Evolutionary conservation across 1,284 basidiomycete species (phyloP).

Genomic region (Irpex lacteus): DNA sequence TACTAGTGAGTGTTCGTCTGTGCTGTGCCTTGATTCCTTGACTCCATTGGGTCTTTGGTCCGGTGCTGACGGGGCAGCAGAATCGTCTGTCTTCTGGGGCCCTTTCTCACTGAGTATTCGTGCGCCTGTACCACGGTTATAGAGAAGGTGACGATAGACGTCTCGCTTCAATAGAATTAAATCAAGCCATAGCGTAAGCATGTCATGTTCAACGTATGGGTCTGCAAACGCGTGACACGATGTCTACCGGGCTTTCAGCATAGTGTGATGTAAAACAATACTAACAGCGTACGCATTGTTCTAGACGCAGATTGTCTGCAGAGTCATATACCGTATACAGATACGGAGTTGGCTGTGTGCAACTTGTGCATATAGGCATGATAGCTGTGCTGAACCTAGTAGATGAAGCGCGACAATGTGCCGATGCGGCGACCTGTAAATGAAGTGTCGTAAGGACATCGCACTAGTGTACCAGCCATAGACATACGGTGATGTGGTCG

Average conservation of each 20-base stretch:
- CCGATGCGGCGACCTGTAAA: not conserved
- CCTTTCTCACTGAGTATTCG: constrained; percentile 34
- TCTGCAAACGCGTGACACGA: constrained; percentile 76
- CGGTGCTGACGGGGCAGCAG: not conserved
- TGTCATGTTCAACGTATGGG: constrained; percentile 88
- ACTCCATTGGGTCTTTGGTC: not conserved
- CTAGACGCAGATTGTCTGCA: constrained; percentile 79
- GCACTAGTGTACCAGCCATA: not conserved
- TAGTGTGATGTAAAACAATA: constrained; percentile 1
- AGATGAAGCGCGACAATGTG: not conserved
- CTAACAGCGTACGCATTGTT: constrained; percentile 63
- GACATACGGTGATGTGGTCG: not conserved
- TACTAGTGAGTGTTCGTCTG: not conserved
- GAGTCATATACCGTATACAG: constrained; percentile 86
- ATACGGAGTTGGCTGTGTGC: constrained; percentile 63
- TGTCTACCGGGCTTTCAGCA: constrained; percentile 17
- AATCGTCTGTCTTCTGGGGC: not conserved
- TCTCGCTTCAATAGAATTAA: constrained; percentile 84
- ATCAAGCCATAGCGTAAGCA: constrained; percentile 76
- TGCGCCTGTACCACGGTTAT: constrained; percentile 75
- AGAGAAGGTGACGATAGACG: constrained; percentile 88
- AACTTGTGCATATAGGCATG: constrained; percentile 86
- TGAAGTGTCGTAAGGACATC: not conserved
- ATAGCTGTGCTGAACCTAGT: not conserved
- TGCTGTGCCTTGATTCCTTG: not conserved